Evolutionary conservation across 176 grass and related monocot species (phyloP).

Genomic region (Juncus effusus): DNA sequence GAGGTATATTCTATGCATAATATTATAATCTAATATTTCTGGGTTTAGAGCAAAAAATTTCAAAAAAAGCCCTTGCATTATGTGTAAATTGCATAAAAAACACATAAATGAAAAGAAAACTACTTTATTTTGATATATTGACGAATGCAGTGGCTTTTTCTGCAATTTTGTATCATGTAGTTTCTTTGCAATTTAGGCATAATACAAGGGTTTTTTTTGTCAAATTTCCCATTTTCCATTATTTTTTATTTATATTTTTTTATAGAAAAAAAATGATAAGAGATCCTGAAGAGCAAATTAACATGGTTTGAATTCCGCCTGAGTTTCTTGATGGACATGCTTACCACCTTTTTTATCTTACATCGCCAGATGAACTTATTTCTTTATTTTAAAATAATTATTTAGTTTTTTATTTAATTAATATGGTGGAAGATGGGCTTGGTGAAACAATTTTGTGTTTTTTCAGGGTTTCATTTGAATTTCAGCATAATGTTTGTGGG

Average conservation of each 20-base stretch:
- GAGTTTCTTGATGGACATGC: constrained; percentile 71
- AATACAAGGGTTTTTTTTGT: too few relatives aligned
- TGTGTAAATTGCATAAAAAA: too few relatives aligned
- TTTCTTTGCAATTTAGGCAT: too few relatives aligned
- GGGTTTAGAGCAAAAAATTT: not conserved
- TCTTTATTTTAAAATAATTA: not conserved
- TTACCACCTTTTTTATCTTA: constrained; percentile 93
- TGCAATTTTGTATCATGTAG: too few relatives aligned
- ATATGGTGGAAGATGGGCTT: too few relatives aligned
- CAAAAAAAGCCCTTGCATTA: too few relatives aligned
- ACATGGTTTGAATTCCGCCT: constrained; percentile 77
- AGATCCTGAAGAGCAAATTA: constrained; percentile 64
- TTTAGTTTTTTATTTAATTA: constrained; percentile 17
- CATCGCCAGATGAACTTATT: constrained; percentile 66
- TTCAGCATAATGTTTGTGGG: constrained; percentile 89
- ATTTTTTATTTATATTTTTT: constrained; percentile 11
- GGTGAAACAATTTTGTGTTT: constrained; percentile 3
- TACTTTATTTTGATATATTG: too few relatives aligned
- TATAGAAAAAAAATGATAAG: constrained; percentile 69
- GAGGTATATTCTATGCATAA: too few relatives aligned
- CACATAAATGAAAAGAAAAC: too few relatives aligned
- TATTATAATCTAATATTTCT: constrained; percentile 3
- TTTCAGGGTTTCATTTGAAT: constrained; percentile 87
- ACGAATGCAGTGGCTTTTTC: too few relatives aligned
- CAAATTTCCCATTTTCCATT: too few relatives aligned